Evolutionary conservation across 768 basidiomycete species (phyloP), one percentile per base, ranked within the genome.

Genomic region (Amanita thiersii): DNA sequence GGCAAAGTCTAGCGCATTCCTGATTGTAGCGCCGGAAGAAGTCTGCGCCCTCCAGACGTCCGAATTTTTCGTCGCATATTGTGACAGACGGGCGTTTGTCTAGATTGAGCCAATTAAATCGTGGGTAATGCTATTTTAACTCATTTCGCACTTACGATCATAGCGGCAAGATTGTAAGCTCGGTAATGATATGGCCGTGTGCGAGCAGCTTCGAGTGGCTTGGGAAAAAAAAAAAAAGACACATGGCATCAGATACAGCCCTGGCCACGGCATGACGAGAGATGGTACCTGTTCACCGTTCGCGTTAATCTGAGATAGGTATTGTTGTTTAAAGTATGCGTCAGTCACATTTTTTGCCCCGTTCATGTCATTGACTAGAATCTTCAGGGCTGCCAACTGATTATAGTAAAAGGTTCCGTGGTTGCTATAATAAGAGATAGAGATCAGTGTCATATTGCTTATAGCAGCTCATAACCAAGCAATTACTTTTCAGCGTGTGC

Each of bases 121-220:
- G 14, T 18, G 26, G 14, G 43, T 24, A 24, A 17, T 30, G 38
- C 30, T 2, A 28, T n/a, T 5, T 35, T n/a, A 17, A n/a, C n/a
- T n/a, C n/a, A n/a, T n/a, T n/a, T n/a, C 37, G 4, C 6, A 54
- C 72, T 53, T 47, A 80, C 78, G 37, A 81, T 75, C 73, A 82
- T 77, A 5, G 77, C 80, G 1, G 73, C 75, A 11, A 82, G 64
- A 47, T 85, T 85, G 59, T 79, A 83, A 0, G 72, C 68, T 7
- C 76, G 69, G 53, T 83, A 82, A 52, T 83, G 80, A 55, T 73
- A 81, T 11, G 81, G 78, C 8, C 73, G 64, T 1, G 78, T 78
- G 19, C 81, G 73, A 2, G 56, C 64, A 12, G 75, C 68, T 60
- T 83, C 81, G 10, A 77, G 56, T 8, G 81, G 79, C 75, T 79